Conservation (phyloP, 2,329 filamentous ascomycete species). For the Exophiala phaeomuriformis region DNA sequence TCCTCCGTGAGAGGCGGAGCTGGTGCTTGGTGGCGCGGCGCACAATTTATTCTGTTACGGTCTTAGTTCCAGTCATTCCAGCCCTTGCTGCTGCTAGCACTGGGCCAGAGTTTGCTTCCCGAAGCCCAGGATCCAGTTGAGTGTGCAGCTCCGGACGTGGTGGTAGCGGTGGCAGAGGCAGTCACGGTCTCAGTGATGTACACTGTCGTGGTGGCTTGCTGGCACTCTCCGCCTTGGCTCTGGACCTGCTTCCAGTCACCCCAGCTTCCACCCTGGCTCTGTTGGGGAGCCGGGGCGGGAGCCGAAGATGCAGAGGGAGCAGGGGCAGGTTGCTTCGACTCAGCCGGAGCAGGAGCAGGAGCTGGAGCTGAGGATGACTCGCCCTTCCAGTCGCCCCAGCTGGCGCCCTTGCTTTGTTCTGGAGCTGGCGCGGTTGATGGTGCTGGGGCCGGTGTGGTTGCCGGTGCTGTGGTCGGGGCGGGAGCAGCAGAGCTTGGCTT, state of each 20-base stretch:
- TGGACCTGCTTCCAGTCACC: neutral
- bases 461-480: neutral
- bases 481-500: neutral
- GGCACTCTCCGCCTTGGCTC: neutral
- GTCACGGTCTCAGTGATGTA: slow-evolving; percentile 9
- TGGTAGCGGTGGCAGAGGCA: neutral
- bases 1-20: no score
- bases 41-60: neutral
- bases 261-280: neutral
- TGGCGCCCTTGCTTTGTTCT: neutral
- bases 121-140: neutral
- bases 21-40: no score
- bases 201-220: slow-evolving; percentile 3
- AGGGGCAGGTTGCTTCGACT: neutral
- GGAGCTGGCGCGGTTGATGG: neutral
- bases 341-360: neutral
- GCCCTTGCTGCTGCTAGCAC: neutral
- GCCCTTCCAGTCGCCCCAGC: slow-evolving; percentile 6
- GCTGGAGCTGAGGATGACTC: neutral
- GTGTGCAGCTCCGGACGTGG: neutral
- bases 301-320: neutral
- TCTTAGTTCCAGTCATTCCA: slow-evolving; percentile 4
- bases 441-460: neutral
- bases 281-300: neutral
- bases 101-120: neutral